Base-by-base conservation (phyloP, 805 yeast genomes). In the Pachysolen tannophilus region DNA sequence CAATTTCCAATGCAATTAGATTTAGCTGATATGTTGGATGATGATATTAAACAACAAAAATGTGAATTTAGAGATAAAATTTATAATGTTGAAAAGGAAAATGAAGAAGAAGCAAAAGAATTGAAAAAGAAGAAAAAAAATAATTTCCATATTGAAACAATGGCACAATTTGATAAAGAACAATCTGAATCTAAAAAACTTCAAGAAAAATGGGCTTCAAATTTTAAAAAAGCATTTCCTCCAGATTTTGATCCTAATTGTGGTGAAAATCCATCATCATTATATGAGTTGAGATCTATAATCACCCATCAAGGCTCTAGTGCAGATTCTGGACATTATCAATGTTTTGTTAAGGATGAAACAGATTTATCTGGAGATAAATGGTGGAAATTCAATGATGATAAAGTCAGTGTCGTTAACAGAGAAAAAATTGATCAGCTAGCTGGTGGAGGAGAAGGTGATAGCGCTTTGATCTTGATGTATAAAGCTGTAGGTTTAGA, bases 361-460 rank as follows among this genome's bases (percentile, higher is more conserved):
- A 60, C 58, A 14, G 86, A 80, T 50, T 50, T 65, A 34, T 69
- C 62, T 16, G 88, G 83, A 21, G 78, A 82, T 32, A 71, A 67
- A 43, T 92, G 99, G 99, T 90, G 84, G 81, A 80, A 79, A 58
- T 92, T 85, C 61, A 87, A 92, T 55, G 99, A 92, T 58, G 95
- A 88, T 60, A 81, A 81, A 53, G 95, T 92, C 13, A 64, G 75
- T 6, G 62, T 68, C 28, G 87, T 88, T n/a, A 75, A 69, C 42
- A 82, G 76, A 51, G 92, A 87, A 34, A 85, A 75, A 52, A 77
- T 92, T 41, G 95, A 87, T 56, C 58, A 72, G 38, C 68, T 92
- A 45, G 83, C 97, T 5, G 99, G 98, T 29, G 99, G 99, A 38
- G 97, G 97, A 39, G 98, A 94, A 63, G 77, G 95, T 47, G 99